phyloP scores from a whole-genome alignment of 176 grass and related monocot species.

The Rhynchospora tenuis region DNA sequence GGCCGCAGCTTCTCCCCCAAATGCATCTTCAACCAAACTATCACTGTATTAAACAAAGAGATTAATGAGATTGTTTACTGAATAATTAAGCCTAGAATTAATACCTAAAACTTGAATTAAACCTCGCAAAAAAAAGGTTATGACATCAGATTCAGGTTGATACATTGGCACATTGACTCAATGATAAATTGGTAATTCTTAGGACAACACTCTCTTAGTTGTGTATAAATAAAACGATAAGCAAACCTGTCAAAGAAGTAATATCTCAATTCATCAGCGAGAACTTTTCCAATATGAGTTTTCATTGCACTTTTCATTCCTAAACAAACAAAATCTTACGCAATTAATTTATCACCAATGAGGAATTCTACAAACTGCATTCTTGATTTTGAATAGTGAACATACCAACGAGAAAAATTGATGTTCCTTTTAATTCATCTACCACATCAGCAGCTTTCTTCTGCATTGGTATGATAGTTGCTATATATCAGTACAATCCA shows the following conservation, averaged over 20 bases:
- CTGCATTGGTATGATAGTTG: conserved; percentile 28
- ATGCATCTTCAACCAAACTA: conserved; percentile 76
- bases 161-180: not conserved
- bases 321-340: conserved; percentile 9
- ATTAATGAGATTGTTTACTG: conserved; percentile 4
- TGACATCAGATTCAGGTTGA: not conserved
- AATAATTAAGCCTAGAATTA: not conserved
- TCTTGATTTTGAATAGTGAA: not conserved
- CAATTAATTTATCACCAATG: not conserved
- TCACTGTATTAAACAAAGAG: conserved; percentile 36
- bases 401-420: conserved; percentile 55
- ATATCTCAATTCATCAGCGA: conserved; percentile 79
- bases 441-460: conserved; percentile 32
- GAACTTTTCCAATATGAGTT: conserved; percentile 56
- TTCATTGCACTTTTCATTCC: conserved; percentile 78
- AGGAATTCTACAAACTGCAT: not conserved
- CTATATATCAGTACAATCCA: not conserved
- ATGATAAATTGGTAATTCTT: not conserved
- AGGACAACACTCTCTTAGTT: not conserved
- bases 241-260: conserved; percentile 66
- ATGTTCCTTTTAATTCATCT: conserved; percentile 37
- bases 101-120: not conserved
- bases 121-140: not conserved
- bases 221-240: not conserved
- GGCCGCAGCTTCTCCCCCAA: conserved; percentile 56